Base-by-base conservation (phyloP, 1,139 yeast genomes). In the Lizanozyma gosingica region DNA sequence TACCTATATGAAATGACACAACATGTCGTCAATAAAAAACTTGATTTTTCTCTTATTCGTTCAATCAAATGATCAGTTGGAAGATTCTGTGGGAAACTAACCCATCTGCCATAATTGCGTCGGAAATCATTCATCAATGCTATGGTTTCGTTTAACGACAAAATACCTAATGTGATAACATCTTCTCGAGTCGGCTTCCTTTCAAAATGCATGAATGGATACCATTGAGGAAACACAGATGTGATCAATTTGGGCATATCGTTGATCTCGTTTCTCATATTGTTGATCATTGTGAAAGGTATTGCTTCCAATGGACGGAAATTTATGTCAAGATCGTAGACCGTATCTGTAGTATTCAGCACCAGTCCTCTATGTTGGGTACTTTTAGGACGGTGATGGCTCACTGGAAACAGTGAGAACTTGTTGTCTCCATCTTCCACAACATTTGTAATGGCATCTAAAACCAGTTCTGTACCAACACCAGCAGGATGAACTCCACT, bases 81-180 rank as follows among this genome's bases (percentile, higher is more conserved):
- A 34, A 75, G 56, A 17, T 63, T 63, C 36, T 73, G 71, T 0
- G 92, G 88, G 41, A 84, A 78, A 43, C 85, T 79, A 3, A 83
- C 80, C 94, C 94, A 84, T 35, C 85, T 65, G 8, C 88, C 87
- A 52, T 80, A 83, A 51, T 83, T 72, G 42, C 78, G 73, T 39
- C 84, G 63, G 53, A 84, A 84, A 41, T 73, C 75, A 40, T 69
- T 67, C 48, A 84, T 59, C 35, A 83, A 57, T 32, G 66, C 68
- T 6, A 69, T 51, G 0, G 76, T 76, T 48, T 80, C 80, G 2
- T 58, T 57, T 38, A 67, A 56, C 0, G 77, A 55, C n/a, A 84
- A 50, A 4, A 83, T 62, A 2, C 77, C 76, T 34, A 70, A 49
- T 1, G 68, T 50, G 2, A 80, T 65, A 2, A 78, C 55, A 48